Percentiles rank a stretch among this genome's conserved stretches.
These are phyloP conservation scores for Candida insectalens DNA, from an alignment of 805 yeast genomes.

Conservation along the genomic window DNA sequence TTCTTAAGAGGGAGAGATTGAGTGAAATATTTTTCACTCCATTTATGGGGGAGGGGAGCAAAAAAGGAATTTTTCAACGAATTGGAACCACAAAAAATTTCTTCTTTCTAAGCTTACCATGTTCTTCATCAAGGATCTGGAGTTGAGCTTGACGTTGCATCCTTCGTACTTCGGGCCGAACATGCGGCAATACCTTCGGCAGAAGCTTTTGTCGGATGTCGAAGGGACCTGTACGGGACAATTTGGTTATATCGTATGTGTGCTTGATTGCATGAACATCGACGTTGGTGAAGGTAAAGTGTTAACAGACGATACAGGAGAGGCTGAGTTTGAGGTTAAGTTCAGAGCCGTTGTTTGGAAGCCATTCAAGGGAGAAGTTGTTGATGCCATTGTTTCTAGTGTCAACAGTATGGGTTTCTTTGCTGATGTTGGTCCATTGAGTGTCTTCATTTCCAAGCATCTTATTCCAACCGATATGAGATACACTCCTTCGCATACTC, in stretches of 20 bases:
- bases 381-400: constrained; percentile 90
- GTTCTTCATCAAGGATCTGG: constrained; percentile 64
- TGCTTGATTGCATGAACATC: constrained; percentile 85
- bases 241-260: constrained; percentile 95
- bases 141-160: constrained; percentile 85
- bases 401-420: constrained; percentile 94
- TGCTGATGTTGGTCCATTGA: constrained; percentile 95
- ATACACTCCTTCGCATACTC: constrained; percentile 90
- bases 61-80: background rate
- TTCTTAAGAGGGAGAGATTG: background rate
- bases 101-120: constrained; percentile 6
- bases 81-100: background rate
- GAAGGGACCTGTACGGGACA: constrained; percentile 99
- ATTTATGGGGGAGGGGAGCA: background rate
- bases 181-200: constrained; percentile 87
- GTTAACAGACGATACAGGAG: constrained; percentile 75
- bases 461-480: constrained; percentile 90
- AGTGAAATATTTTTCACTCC: background rate
- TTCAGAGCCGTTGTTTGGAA: constrained; percentile 97
- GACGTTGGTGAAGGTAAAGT: constrained; percentile 93
- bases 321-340: constrained; percentile 93
- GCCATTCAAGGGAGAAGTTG: constrained; percentile 98
- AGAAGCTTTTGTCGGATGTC: constrained; percentile 86
- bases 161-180: constrained; percentile 98
- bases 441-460: constrained; percentile 91